These are phyloP conservation scores for Mycena filopes DNA, from an alignment of 768 basidiomycete genomes.

Conservation along the genomic window DNA sequence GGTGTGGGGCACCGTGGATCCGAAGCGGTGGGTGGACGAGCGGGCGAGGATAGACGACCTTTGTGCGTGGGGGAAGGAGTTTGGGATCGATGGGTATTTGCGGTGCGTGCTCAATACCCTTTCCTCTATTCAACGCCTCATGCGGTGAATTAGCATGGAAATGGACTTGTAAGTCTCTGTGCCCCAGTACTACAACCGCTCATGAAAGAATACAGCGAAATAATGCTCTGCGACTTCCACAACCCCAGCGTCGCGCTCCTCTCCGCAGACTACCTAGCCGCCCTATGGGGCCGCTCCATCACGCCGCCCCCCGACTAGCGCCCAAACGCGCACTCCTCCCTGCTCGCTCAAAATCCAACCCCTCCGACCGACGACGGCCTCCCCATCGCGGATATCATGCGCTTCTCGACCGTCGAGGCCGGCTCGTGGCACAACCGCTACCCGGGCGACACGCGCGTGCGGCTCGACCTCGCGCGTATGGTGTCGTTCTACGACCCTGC, in stretches of 20 bases:
- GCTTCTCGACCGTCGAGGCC: constrained; percentile 26
- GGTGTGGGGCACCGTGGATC: constrained; percentile 2
- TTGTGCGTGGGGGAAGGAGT: constrained; percentile 3
- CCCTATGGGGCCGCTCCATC: background rate
- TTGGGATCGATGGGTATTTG: constrained; percentile 13
- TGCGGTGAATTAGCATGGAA: constrained; percentile 23
- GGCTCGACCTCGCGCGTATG: constrained; percentile 43
- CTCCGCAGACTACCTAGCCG: constrained; percentile 34
- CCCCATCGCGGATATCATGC: background rate
- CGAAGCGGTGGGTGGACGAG: background rate
- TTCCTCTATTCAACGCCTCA: background rate
- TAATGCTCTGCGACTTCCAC: constrained; percentile 48
- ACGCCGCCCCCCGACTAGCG: background rate
- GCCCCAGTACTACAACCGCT: too few relatives aligned
- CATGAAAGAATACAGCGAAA: constrained; percentile 39
- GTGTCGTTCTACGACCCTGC: constrained; percentile 49
- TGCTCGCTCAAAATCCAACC: background rate
- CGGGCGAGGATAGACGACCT: constrained; percentile 42
- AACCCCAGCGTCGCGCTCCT: constrained; percentile 39
- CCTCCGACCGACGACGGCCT: too few relatives aligned
- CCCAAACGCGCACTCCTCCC: background rate
- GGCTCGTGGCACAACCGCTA: constrained; percentile 47
- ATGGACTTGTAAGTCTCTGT: constrained; percentile 44
- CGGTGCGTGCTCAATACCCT: background rate
- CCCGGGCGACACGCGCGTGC: constrained; percentile 48